Evolutionary conservation across 192 early-diverging fungal genomes (phyloP).

Genomic region (Coemansia sp.): DNA sequence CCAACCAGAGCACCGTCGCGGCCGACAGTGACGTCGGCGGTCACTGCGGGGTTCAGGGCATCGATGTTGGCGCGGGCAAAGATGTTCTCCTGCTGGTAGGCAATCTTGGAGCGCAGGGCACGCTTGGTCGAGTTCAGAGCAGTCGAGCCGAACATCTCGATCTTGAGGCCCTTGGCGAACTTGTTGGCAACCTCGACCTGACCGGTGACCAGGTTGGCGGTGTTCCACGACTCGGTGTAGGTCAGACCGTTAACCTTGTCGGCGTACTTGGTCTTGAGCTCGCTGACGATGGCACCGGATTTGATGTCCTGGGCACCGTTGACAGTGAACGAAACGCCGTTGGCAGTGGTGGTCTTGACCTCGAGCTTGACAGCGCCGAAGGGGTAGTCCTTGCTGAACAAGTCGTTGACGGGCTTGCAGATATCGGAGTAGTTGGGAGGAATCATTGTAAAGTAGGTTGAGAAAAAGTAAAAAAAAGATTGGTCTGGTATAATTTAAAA

Average conservation of each 20-base stretch:
- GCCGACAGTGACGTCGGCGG: slow-evolving; percentile 81
- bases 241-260: slow-evolving; percentile 93
- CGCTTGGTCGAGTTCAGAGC: slow-evolving; percentile 66
- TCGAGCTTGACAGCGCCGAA: slow-evolving; percentile 92
- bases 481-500: neutral
- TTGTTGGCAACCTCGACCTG: slow-evolving; percentile 93
- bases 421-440: slow-evolving; percentile 91
- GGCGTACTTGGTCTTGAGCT: slow-evolving; percentile 97
- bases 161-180: slow-evolving; percentile 95
- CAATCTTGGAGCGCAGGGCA: slow-evolving; percentile 60
- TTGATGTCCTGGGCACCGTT: slow-evolving; percentile 93
- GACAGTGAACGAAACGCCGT: slow-evolving; percentile 97
- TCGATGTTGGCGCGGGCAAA: slow-evolving; percentile 88
- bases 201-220: slow-evolving; percentile 85
- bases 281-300: slow-evolving; percentile 88
- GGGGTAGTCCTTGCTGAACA: slow-evolving; percentile 97
- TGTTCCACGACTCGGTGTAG: slow-evolving; percentile 97
- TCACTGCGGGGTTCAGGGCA: slow-evolving; percentile 91
- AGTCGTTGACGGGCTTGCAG: slow-evolving; percentile 91
- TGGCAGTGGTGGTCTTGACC: slow-evolving; percentile 92
- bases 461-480: neutral
- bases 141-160: slow-evolving; percentile 81
- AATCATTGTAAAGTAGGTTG: slow-evolving; percentile 39
- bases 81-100: slow-evolving; percentile 95
- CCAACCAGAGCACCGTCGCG: slow-evolving; percentile 87